Evolutionary conservation across 805 yeast species (phyloP).

Genomic region (Kodamaea jinghongensis): DNA sequence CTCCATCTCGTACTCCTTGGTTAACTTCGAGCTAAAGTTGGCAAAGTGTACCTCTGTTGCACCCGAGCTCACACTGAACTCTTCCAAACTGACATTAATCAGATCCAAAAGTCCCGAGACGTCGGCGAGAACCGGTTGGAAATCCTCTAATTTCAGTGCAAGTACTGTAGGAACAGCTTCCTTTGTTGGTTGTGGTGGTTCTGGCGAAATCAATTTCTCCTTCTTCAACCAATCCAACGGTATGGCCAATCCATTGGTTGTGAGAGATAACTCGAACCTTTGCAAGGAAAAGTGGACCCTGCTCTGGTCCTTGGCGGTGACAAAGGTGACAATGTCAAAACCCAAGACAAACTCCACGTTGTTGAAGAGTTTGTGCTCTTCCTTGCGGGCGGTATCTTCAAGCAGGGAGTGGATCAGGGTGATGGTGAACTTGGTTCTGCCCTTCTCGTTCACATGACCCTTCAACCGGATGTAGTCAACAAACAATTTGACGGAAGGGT

Average conservation of each 20-base stretch:
- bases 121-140: not conserved
- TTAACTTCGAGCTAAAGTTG: slow-evolving; percentile 20
- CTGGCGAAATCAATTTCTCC: too few relatives aligned
- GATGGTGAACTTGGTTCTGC: slow-evolving; percentile 1
- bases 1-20: slow-evolving; percentile 11
- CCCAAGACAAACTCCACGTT: slow-evolving; percentile 2
- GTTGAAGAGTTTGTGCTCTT: not conserved
- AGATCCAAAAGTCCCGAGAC: not conserved
- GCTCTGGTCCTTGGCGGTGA: not conserved
- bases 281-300: not conserved
- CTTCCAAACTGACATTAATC: slow-evolving; percentile 4
- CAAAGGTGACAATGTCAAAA: slow-evolving; percentile 3
- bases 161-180: too few relatives aligned
- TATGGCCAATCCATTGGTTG: not conserved
- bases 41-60: slow-evolving; percentile 17
- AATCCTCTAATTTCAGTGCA: not conserved
- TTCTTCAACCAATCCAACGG: not conserved
- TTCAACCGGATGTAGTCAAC: slow-evolving; percentile 25
- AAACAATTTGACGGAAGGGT: slow-evolving; percentile 13
- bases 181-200: too few relatives aligned
- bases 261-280: not conserved
- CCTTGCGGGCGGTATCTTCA: not conserved
- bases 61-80: not conserved
- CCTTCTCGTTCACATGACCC: slow-evolving; percentile 11
- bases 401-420: slow-evolving; percentile 2